Conservation (phyloP, 2,329 filamentous ascomycete genomes). For the Alternaria sp. region DNA sequence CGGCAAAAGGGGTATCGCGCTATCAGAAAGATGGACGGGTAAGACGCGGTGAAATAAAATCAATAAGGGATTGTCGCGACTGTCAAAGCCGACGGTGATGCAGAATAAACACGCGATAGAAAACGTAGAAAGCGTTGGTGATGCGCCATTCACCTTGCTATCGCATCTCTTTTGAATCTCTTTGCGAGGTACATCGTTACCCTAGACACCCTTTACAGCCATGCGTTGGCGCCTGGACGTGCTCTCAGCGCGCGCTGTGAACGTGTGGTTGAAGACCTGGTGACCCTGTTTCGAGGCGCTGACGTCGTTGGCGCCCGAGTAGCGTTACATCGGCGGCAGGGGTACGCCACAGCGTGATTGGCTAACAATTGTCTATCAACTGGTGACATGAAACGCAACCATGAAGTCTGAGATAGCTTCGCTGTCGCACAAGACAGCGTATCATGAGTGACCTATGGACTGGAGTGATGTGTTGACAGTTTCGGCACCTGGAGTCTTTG, state of each 20-base stretch:
- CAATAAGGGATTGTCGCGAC: conserved; percentile 13
- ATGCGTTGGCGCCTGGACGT: conserved; percentile 23
- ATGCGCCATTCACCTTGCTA: neutral
- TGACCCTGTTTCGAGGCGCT: conserved; percentile 35
- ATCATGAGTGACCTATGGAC: neutral
- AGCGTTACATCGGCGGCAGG: conserved; percentile 16
- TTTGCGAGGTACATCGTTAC: neutral
- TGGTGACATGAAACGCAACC: conserved; percentile 15
- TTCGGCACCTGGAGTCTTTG: neutral
- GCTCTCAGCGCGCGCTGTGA: conserved; percentile 6
- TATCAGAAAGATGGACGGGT: neutral
- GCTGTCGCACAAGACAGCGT: neutral
- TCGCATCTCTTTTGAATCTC: conserved; percentile 16
- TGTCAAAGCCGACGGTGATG: conserved; percentile 25
- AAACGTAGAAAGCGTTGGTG: neutral
- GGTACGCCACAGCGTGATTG: conserved; percentile 34
- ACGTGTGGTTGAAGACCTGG: conserved; percentile 19
- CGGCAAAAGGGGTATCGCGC: conserved; percentile 6
- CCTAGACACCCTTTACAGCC: neutral
- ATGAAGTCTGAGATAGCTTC: conserved; percentile 1
- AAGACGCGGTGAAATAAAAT: neutral
- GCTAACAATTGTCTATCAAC: conserved; percentile 17
- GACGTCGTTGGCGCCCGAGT: conserved; percentile 39
- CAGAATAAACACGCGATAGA: neutral
- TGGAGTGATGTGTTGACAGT: neutral